Base-by-base conservation (phyloP, 345 rosid species). In the Rubroshorea leprosula region DNA sequence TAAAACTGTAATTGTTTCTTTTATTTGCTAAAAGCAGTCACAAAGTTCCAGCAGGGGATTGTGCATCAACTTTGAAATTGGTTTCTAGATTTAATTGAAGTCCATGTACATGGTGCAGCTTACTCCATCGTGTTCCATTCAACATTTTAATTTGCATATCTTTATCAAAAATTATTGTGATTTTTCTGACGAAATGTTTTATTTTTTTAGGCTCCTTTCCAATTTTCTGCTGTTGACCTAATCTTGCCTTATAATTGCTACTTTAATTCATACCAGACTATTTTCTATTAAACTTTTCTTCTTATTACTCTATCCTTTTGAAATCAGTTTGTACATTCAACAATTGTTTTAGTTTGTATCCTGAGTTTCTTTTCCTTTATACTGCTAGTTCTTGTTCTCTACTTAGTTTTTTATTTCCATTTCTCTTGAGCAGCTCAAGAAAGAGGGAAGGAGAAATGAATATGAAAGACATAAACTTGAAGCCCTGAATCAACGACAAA, bases 361-460 rank as follows among this genome's bases (percentile, higher is more conserved):
- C 12, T 35, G 41, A 35, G 41, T 35, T 35, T n/a, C 7, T 35
- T 35, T 35, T 13, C 9, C 12, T 35, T 35, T 35, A 2, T 13
- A 35, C 41, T 3, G n/a, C n/a, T n/a, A n/a, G n/a, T n/a, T 27
- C 11, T 3, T 3, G 41, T 35, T 35, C 41, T 35, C 12, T 3
- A 35, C 41, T 2, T 1, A 8, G 5, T 52, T 65, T 27, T 31
- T 18, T 38, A n/a, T n/a, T n/a, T n/a, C n/a, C n/a, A n/a, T 57
- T 65, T 53, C 63, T 62, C 54, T 53, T 65, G 66, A 39, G 41
- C 83, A 87, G 96, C 79, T 87, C 43, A 79, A 73, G 70, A 83
- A 83, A 69, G 92, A 83, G 55, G 83, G 85, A 55, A 83, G 96
- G 60, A 82, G 83, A 69, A 84, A 80, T 60, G 96, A 87, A 54